Evolutionary conservation across 805 yeast species (phyloP), one percentile per base, ranked within the genome.

Genomic region (Metschnikowia picachoensis): DNA sequence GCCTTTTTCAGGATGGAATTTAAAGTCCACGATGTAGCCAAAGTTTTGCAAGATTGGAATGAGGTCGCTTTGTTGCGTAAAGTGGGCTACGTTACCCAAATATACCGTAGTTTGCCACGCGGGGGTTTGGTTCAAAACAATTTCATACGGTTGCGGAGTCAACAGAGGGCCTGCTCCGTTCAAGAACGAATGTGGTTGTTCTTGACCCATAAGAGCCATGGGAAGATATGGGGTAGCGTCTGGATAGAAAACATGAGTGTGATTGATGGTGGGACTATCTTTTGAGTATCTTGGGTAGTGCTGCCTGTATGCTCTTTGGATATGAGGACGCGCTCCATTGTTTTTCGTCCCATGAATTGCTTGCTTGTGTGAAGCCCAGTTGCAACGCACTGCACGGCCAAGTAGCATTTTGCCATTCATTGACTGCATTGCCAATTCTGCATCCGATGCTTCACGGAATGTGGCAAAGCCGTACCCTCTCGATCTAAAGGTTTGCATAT

Each of bases 401-500:
- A 83, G 80, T 43, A 89, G 67, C 62, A 76, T 71, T 49, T 74
- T 76, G 41, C 95, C 95, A 62, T 85, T 85, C 88, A 84, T 87
- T 28, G 82, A 66, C 46, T 74, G 76, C 53, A 87, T 69, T 28
- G 95, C 95, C 42, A 63, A 65, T 57, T 85, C 88, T 2, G 96
- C 96, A 53, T 87, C 92, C 15, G 70, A 66, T 51, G 75, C 78
- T 25, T 76, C 78, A 27, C 70, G 64, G 59, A 90, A 90, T 1
- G 92, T 83, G 11, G 88, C 94, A 65, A 90, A 89, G 2, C 97
- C 96, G 60, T 89, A 89, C 32, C 96, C 95, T 67, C 96, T 76
- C 3, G 95, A 87, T 61, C 96, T 76, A 36, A 95, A 94, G 25
- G 94, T 85, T 63, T 87, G 91, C 95, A 88, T 87, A 63, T 90